Conservation (phyloP, 768 basidiomycete genomes). For the Pisolithus albus region DNA sequence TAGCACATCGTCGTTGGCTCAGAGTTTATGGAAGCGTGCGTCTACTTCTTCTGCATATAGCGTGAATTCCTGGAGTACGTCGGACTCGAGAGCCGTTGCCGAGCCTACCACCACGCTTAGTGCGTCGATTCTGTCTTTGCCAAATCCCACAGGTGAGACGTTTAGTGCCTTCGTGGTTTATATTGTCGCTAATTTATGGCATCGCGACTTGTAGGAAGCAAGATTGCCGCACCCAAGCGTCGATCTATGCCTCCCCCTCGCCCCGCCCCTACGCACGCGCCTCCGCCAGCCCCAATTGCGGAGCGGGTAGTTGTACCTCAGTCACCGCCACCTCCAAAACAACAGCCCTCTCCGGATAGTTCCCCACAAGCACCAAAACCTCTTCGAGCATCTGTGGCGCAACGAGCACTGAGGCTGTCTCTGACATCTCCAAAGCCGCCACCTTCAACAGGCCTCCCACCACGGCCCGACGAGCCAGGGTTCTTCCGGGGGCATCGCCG, state of each 20-base stretch:
- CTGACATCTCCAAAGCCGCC: slow-evolving; percentile 59
- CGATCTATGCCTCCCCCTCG: slow-evolving; percentile 67
- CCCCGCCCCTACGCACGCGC: slow-evolving; percentile 63
- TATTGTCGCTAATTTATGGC: slow-evolving; percentile 16
- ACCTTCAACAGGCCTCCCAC: slow-evolving; percentile 53
- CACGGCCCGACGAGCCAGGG: slow-evolving; percentile 53
- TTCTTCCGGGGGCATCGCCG: slow-evolving; percentile 23
- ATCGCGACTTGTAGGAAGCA: slow-evolving; percentile 8
- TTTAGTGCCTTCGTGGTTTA: slow-evolving; percentile 10
- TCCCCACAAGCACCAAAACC: slow-evolving; percentile 19
- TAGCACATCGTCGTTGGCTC: slow-evolving; percentile 40
- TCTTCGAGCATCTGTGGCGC: slow-evolving; percentile 52
- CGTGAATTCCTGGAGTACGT: slow-evolving; percentile 34
- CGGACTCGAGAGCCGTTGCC: slow-evolving; percentile 29
- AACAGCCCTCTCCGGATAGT: slow-evolving; percentile 1
- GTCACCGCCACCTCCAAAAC: not conserved
- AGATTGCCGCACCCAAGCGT: slow-evolving; percentile 36
- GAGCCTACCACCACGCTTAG: slow-evolving; percentile 7
- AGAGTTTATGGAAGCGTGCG: slow-evolving; percentile 48
- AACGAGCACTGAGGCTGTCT: slow-evolving; percentile 53
- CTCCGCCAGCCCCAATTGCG: slow-evolving; percentile 55
- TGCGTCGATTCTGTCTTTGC: not conserved
- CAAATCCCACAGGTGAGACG: slow-evolving; percentile 8
- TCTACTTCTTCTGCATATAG: slow-evolving; percentile 47
- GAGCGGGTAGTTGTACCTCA: slow-evolving; percentile 8